Percentiles rank a stretch among this genome's conserved stretches.
Evolutionary conservation across 2,329 filamentous ascomycete genomes (phyloP).

Genomic region (Fusarium bulbicola): DNA sequence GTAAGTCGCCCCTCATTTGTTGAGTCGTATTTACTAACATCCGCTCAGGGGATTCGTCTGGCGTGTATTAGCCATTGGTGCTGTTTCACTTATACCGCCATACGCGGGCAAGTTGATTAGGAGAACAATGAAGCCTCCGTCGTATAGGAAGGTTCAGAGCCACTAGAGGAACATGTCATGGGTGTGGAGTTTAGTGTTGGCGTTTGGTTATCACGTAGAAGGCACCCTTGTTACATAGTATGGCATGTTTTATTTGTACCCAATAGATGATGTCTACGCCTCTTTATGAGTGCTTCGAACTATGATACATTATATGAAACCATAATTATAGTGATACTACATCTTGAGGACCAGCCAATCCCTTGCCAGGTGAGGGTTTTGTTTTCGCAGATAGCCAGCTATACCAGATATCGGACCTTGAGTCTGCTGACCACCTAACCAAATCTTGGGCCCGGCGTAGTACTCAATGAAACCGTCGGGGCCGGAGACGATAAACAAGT

Average conservation of each 20-base stretch:
- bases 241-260: slow-evolving; percentile 21
- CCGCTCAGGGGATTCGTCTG: slow-evolving; percentile 79
- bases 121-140: slow-evolving; percentile 87
- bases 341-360: slow-evolving; percentile 65
- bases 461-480: slow-evolving; percentile 88
- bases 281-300: slow-evolving; percentile 11
- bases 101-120: slow-evolving; percentile 88
- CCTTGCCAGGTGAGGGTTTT: slow-evolving; percentile 46
- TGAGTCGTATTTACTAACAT: slow-evolving; percentile 23
- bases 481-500: slow-evolving; percentile 84
- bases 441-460: slow-evolving; percentile 82
- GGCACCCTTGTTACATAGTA: slow-evolving; percentile 24
- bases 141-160: slow-evolving; percentile 90
- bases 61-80: slow-evolving; percentile 82
- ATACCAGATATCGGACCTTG: slow-evolving; percentile 80
- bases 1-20: slow-evolving; percentile 53
- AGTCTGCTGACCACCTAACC: slow-evolving; percentile 74
- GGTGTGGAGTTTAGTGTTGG: slow-evolving; percentile 22
- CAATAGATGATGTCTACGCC: slow-evolving; percentile 21
- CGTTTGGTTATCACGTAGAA: slow-evolving; percentile 36
- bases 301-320: slow-evolving; percentile 9
- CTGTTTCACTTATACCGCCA: slow-evolving; percentile 84
- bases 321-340: slow-evolving; percentile 40
- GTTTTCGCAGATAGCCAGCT: slow-evolving; percentile 66
- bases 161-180: slow-evolving; percentile 53